A percentile compares a stretch with the other conserved stretches of the same genome.
Conservation (phyloP, 805 yeast species). For the Candida ovalis region DNA sequence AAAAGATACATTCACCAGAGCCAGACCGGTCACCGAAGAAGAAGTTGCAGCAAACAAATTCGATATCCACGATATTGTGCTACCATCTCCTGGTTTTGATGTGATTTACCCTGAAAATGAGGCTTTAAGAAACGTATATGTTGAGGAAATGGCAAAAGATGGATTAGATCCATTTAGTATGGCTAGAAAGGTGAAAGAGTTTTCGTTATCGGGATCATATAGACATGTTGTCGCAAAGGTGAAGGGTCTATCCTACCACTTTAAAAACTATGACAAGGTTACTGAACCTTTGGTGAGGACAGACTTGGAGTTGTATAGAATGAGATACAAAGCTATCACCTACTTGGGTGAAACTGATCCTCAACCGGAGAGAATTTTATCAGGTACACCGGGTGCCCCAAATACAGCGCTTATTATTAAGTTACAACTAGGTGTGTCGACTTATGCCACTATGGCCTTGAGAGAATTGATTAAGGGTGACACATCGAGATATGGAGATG, state of each 20-base stretch:
- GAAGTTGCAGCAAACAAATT: constrained; percentile 59
- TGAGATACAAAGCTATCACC: constrained; percentile 18
- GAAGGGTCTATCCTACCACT: constrained; percentile 52
- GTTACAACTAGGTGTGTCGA: constrained; percentile 76
- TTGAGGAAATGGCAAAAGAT: constrained; percentile 72
- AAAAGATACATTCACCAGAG: constrained; percentile 54
- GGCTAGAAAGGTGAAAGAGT: constrained; percentile 83
- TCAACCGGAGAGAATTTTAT: constrained; percentile 26
- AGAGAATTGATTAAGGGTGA: constrained; percentile 85
- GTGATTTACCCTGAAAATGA: constrained; percentile 77
- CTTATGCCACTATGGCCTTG: constrained; percentile 97
- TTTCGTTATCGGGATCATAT: constrained; percentile 88
- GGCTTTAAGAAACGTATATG: constrained; percentile 56
- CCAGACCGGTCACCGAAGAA: constrained; percentile 68
- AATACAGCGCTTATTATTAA: constrained; percentile 70
- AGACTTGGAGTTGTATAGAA: constrained; percentile 57
- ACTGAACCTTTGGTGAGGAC: constrained; percentile 73
- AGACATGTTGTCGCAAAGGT: constrained; percentile 71
- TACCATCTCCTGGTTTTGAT: constrained; percentile 97
- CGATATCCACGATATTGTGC: constrained; percentile 76
- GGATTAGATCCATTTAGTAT: constrained; percentile 80
- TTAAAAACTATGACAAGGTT: constrained; percentile 59
- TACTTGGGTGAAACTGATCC: constrained; percentile 5
- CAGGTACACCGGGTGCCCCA: constrained; percentile 35
- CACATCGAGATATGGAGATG: constrained; percentile 37